These are phyloP conservation scores for Rhizoclosmatium globosum DNA, from an alignment of 192 early-diverging fungal genomes.

Conservation along the genomic window DNA sequence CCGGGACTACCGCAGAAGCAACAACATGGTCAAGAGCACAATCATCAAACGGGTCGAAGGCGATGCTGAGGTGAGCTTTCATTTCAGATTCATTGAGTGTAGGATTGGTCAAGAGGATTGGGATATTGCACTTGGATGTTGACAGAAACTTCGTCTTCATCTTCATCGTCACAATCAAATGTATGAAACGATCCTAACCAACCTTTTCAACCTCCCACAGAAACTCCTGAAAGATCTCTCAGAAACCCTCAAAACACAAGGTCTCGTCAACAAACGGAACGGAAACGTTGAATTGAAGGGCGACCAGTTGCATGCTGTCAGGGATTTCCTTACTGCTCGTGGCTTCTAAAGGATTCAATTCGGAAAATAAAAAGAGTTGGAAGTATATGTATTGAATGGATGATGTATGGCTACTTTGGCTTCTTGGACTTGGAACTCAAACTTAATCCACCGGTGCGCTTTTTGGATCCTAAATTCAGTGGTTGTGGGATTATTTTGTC, in stretches of 20 bases:
- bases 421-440: not conserved
- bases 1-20: slow-evolving; percentile 21
- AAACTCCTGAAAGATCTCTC: slow-evolving; percentile 16
- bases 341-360: slow-evolving; percentile 4
- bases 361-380: not conserved
- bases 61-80: slow-evolving; percentile 2
- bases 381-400: not conserved
- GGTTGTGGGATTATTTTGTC: not conserved
- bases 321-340: slow-evolving; percentile 31
- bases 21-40: slow-evolving; percentile 30
- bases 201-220: not conserved
- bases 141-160: not conserved
- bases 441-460: not conserved
- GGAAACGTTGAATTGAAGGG: slow-evolving; percentile 20
- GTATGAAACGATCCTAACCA: not conserved
- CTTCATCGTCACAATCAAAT: not conserved
- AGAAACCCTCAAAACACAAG: slow-evolving; percentile 18
- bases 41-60: slow-evolving; percentile 22
- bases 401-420: slow-evolving; percentile 3
- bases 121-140: not conserved
- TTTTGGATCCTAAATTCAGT: not conserved
- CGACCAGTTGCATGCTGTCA: slow-evolving; percentile 34
- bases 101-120: not conserved
- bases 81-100: not conserved
- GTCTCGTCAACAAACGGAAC: slow-evolving; percentile 6